phyloP scores from a whole-genome alignment of 208 protist species.

The Naegleria gruberi region DNA sequence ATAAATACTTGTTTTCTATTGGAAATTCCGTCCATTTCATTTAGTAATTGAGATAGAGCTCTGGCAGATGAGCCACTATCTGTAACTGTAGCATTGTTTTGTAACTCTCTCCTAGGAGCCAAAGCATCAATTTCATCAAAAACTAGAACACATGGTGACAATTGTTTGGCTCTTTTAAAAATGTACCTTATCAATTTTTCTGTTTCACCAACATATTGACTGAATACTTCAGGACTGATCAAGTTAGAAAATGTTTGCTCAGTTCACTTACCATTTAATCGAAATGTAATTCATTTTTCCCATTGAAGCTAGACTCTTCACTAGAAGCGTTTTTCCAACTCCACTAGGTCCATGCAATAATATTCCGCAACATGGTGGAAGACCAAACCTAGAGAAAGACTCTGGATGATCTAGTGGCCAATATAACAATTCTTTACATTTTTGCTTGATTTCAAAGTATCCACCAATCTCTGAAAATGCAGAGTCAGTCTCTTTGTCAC shows the following conservation, averaged over 20 bases:
- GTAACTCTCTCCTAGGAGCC: constrained; percentile 47
- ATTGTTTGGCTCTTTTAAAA: constrained; percentile 72
- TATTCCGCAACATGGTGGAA: constrained; percentile 81
- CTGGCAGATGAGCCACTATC: constrained; percentile 88
- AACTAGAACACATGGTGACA: constrained; percentile 82
- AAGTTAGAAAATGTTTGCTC: no score
- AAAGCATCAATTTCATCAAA: constrained; percentile 85
- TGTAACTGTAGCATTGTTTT: constrained; percentile 52
- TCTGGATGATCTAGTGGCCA: not conserved
- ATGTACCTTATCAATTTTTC: constrained; percentile 77
- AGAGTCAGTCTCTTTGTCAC: not conserved
- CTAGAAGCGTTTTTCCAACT: constrained; percentile 97
- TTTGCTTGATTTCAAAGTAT: not conserved
- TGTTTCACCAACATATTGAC: constrained; percentile 87
- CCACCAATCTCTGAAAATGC: not conserved
- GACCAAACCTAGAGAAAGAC: not conserved
- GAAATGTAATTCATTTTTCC: constrained; percentile 99
- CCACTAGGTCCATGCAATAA: constrained; percentile 96
- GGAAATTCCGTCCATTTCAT: constrained; percentile 99
- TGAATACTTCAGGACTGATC: constrained; percentile 66
- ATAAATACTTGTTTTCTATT: constrained; percentile 99
- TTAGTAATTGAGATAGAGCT: constrained; percentile 99
- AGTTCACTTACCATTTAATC: constrained; percentile 83
- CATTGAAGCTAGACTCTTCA: constrained; percentile 92
- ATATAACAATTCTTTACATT: not conserved